Evolutionary conservation across 495 filamentous ascomycete genomes (phyloP).

Genomic region (Xylaria cubensis): DNA sequence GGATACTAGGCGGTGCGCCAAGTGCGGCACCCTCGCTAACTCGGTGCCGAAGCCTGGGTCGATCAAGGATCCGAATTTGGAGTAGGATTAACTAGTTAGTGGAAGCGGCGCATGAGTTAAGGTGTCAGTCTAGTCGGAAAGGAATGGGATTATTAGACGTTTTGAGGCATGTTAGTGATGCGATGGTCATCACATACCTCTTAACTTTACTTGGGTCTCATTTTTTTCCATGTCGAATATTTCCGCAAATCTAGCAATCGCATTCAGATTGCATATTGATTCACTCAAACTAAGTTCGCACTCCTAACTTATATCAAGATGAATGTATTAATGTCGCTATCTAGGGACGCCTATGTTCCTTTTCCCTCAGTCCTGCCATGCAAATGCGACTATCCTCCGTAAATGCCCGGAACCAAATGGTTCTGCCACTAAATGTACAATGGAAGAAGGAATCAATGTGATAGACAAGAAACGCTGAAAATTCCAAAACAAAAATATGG

Average conservation of each 20-base stretch:
- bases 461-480: background rate
- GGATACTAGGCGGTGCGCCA: conserved; percentile 75
- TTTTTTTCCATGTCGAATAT: background rate
- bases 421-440: background rate
- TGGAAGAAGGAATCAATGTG: background rate
- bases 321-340: conserved; percentile 11
- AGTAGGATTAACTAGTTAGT: conserved; percentile 25
- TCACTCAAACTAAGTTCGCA: background rate
- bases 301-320: background rate
- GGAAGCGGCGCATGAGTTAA: background rate
- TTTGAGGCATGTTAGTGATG: background rate
- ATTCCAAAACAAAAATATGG: background rate
- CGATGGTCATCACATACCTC: background rate
- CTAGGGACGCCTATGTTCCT: conserved; percentile 1
- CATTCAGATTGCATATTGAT: background rate
- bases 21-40: conserved; percentile 76
- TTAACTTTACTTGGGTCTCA: background rate
- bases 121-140: background rate
- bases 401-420: background rate
- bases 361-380: conserved; percentile 16
- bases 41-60: conserved; percentile 56
- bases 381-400: conserved; percentile 21
- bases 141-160: background rate
- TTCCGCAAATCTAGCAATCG: background rate
- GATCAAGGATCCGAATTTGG: conserved; percentile 59